Percentiles rank a stretch among this genome's conserved stretches.
phyloP scores from a whole-genome alignment of 257 asterid genomes.

The Paraleonurus japonicus region DNA sequence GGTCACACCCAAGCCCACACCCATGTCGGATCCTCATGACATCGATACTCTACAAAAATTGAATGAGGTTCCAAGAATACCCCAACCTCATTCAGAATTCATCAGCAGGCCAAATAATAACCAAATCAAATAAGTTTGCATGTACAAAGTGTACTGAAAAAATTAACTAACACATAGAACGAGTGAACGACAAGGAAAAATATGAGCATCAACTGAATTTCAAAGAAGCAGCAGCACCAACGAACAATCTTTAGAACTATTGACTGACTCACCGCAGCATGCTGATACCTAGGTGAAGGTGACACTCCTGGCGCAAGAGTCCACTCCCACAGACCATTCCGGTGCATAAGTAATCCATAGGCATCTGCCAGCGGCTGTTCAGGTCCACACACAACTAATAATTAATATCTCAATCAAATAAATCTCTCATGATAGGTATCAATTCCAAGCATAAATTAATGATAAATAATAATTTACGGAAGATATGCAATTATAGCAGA shows the following conservation, averaged over 20 bases:
- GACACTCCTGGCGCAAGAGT: constrained; percentile 99
- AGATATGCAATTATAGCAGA: neutral
- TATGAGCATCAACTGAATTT: constrained; percentile 3
- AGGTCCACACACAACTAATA: constrained; percentile 29
- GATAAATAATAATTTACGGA: neutral
- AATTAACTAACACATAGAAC: neutral
- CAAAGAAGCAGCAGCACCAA: constrained; percentile 16
- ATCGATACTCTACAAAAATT: too few species aligned
- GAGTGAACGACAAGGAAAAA: neutral
- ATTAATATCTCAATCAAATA: constrained; percentile 19
- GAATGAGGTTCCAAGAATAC: neutral
- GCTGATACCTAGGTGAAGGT: constrained; percentile 94
- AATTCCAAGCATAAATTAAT: neutral
- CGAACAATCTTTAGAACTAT: neutral
- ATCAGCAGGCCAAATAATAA: constrained; percentile 4
- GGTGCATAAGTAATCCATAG: constrained; percentile 97
- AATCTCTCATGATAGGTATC: constrained; percentile 4
- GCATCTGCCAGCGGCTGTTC: constrained; percentile 91
- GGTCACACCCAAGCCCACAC: too few species aligned
- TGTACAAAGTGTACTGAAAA: neutral
- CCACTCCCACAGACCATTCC: constrained; percentile 99
- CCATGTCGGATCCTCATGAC: too few species aligned
- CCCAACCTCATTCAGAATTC: neutral
- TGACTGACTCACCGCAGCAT: constrained; percentile 89
- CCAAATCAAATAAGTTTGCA: neutral